Evolutionary conservation across 345 rosid genomes (phyloP).

Genomic region (Corchorus olitorius): DNA sequence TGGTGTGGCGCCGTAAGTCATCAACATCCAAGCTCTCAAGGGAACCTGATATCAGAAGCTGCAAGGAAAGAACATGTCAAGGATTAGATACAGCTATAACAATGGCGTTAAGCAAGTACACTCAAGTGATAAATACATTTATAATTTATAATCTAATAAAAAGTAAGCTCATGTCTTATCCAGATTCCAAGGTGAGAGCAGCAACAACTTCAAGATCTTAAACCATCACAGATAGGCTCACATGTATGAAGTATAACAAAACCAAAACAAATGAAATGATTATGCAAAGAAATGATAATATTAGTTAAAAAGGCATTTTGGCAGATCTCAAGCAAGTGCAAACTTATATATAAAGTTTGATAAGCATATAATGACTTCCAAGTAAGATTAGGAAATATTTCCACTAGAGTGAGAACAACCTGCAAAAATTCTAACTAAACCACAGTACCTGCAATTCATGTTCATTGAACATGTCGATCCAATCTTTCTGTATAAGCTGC

Average conservation of each 20-base stretch:
- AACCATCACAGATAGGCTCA: not conserved
- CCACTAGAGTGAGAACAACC: not conserved
- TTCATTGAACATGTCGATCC: constrained; percentile 98
- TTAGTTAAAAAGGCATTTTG: not conserved
- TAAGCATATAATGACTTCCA: not conserved
- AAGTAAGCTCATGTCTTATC: not conserved
- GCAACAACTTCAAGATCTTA: not conserved
- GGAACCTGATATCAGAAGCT: constrained; percentile 97
- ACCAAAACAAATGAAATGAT: not conserved
- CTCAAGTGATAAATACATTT: not conserved
- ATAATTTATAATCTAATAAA: not conserved
- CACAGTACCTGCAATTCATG: constrained; percentile 91
- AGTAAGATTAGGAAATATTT: not conserved
- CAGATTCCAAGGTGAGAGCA: not conserved
- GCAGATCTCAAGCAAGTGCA: not conserved
- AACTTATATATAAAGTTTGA: not conserved
- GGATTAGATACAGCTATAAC: constrained; percentile 9
- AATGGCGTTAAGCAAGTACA: not conserved
- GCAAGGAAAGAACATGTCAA: constrained; percentile 33
- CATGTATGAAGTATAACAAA: not conserved
- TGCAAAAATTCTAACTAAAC: not conserved
- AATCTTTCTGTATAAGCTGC: constrained; percentile 89
- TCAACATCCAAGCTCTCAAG: constrained; percentile 96
- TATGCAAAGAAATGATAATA: not conserved
- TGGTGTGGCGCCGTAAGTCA: constrained; percentile 76